Base-by-base conservation (phyloP, 139 green algal genomes). In the Micromonas commoda region DNA sequence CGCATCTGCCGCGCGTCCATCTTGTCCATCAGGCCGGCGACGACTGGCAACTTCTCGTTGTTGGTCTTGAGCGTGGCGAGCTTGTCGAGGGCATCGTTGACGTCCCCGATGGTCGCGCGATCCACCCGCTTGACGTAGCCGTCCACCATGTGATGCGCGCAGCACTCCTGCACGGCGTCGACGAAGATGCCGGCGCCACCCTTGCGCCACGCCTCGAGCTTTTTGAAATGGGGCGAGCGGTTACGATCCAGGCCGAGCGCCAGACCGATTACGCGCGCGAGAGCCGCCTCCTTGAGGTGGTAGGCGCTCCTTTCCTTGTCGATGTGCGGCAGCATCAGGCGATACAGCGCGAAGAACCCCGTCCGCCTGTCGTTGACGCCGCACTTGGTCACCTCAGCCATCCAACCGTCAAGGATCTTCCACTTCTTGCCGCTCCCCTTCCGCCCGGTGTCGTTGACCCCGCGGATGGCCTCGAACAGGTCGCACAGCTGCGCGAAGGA, bases 301-400 rank as follows among this genome's bases (percentile, higher is more conserved):
- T 92, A 91, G 31, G 79, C 83, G 37, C 73, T 67, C 1, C 86
- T 63, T 26, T 81, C 35, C 39, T 78, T 78, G 79, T 91, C 87
- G 33, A 88, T 57, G 9, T 57, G 45, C 45, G 45, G 45, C 45
- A 57, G 45, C 45, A 57, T 16, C 9, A 57, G 45, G 9, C 45
- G 45, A 16, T 57, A 57, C 45, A 57, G 9, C 9, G 9, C 45
- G 45, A 57, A 57, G 9, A 16, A 9, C 9, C 45, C 45, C 45
- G 9, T 16, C 16, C 45, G 9, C 45, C 9, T 9, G 45, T 9
- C 45, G 45, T 57, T n/a, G n/a, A n/a, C 45, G 9, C 45, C 9
- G 45, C 45, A 16, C 45, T 23, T 57, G 9, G 9, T 16, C 45
- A 57, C 16, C 45, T 57, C 45, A 9, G 45, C 45, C 9, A 23